phyloP scores from a whole-genome alignment of 139 green algal species.

The Picochlorum sp. region DNA sequence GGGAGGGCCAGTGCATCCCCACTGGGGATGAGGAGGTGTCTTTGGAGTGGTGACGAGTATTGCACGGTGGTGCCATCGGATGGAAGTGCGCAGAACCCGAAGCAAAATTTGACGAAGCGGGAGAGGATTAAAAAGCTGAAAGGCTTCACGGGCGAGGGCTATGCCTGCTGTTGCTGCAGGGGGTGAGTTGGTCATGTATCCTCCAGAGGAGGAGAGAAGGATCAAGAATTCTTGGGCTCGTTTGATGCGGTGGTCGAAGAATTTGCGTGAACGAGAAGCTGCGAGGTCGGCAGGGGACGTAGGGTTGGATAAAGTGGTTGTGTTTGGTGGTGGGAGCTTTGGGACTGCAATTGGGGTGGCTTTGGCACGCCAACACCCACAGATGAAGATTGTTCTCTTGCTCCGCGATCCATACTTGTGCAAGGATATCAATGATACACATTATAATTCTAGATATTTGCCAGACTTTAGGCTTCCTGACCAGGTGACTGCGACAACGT shows the following conservation, averaged over 20 bases:
- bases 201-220: conserved; percentile 41
- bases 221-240: conserved; percentile 68
- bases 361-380: conserved; percentile 72
- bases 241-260: conserved; percentile 79
- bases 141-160: neutral
- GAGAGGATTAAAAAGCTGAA: neutral
- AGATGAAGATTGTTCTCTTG: conserved; percentile 63
- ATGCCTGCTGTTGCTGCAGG: neutral
- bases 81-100: neutral
- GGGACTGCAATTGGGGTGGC: conserved; percentile 86
- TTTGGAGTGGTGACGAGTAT: no score
- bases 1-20: no score
- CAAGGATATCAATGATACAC: conserved; percentile 76
- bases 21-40: no score
- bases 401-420: conserved; percentile 71
- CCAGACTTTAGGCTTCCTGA: conserved; percentile 61
- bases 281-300: neutral
- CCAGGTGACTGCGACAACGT: conserved; percentile 79
- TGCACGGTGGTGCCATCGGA: no score
- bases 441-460: conserved; percentile 83
- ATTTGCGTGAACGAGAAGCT: neutral
- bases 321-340: conserved; percentile 95
- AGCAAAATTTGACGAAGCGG: neutral
- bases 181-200: conserved; percentile 16
- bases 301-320: conserved; percentile 64